Conservation (phyloP, 2,329 filamentous ascomycete species). For the Arthrobotrys sinensis region DNA sequence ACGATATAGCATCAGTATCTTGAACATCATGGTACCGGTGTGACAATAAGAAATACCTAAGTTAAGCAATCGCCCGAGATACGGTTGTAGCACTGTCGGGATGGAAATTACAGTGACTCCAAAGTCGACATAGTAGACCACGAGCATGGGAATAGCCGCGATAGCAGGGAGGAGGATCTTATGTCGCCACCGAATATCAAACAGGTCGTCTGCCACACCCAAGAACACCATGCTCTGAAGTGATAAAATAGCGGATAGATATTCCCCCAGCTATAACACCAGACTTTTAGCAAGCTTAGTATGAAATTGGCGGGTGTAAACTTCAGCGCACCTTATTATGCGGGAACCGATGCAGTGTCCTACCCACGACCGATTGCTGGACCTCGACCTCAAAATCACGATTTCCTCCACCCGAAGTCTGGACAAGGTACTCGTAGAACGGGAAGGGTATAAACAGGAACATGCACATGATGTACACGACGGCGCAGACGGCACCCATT, state of each 20-base stretch:
- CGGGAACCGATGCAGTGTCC: constrained; percentile 90
- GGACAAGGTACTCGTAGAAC: constrained; percentile 97
- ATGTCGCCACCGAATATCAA: constrained; percentile 98
- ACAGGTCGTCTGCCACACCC: constrained; percentile 93
- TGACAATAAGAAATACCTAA: constrained; percentile 72
- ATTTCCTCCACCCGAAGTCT: constrained; percentile 95
- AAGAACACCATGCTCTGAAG: constrained; percentile 92
- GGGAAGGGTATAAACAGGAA: constrained; percentile 96
- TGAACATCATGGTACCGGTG: background rate
- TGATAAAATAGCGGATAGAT: constrained; percentile 92
- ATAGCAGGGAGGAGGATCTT: constrained; percentile 98
- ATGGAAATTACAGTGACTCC: constrained; percentile 96
- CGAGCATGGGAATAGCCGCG: constrained; percentile 90
- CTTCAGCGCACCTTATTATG: constrained; percentile 82
- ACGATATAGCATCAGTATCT: background rate
- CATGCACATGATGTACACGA: constrained; percentile 89
- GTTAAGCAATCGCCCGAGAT: constrained; percentile 84
- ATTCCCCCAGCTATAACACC: constrained; percentile 82
- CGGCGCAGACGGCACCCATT: constrained; percentile 93
- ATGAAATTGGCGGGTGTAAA: background rate
- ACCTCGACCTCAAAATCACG: constrained; percentile 84
- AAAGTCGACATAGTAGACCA: constrained; percentile 98
- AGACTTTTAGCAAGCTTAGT: constrained; percentile 3
- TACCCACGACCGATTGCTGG: constrained; percentile 80
- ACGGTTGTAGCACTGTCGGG: constrained; percentile 85